Evolutionary conservation across 2,329 filamentous ascomycete genomes (phyloP).

Genomic region (Apiospora arundinis): DNA sequence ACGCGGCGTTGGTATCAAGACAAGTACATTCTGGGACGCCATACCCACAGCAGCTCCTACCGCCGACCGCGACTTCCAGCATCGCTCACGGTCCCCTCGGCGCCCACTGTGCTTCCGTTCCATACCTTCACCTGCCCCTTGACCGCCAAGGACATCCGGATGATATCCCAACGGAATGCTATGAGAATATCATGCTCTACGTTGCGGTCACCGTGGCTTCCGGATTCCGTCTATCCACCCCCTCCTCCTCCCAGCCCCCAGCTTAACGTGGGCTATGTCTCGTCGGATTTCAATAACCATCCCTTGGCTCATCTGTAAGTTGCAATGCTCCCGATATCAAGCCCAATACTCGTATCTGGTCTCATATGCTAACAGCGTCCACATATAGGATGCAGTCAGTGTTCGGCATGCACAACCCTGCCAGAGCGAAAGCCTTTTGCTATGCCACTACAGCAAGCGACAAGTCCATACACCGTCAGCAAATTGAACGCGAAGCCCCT

Average conservation of each 20-base stretch:
- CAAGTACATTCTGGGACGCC: conserved; percentile 68
- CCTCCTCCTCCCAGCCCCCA: conserved; percentile 81
- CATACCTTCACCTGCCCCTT: conserved; percentile 97
- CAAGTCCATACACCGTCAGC: conserved; percentile 83
- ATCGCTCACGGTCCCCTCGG: conserved; percentile 78
- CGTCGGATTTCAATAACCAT: conserved; percentile 99
- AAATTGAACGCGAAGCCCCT: conserved; percentile 92
- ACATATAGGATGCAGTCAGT: conserved; percentile 86
- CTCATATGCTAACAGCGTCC: neutral
- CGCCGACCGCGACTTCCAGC: conserved; percentile 75
- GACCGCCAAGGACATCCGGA: conserved; percentile 87
- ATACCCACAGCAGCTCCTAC: conserved; percentile 65
- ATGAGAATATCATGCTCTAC: conserved; percentile 92
- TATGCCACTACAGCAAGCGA: conserved; percentile 96
- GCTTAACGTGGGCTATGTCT: conserved; percentile 94
- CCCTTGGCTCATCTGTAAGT: conserved; percentile 85
- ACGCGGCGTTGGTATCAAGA: conserved; percentile 91
- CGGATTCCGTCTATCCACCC: conserved; percentile 80
- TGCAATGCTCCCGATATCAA: neutral
- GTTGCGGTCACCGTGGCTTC: conserved; percentile 85
- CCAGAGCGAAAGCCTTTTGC: conserved; percentile 82
- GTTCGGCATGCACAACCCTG: conserved; percentile 84
- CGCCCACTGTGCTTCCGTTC: conserved; percentile 94
- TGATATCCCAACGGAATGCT: conserved; percentile 94
- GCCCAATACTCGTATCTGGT: neutral